Evolutionary conservation across 2,329 filamentous ascomycete genomes (phyloP).

Genomic region (Xenoacremonium recifei): DNA sequence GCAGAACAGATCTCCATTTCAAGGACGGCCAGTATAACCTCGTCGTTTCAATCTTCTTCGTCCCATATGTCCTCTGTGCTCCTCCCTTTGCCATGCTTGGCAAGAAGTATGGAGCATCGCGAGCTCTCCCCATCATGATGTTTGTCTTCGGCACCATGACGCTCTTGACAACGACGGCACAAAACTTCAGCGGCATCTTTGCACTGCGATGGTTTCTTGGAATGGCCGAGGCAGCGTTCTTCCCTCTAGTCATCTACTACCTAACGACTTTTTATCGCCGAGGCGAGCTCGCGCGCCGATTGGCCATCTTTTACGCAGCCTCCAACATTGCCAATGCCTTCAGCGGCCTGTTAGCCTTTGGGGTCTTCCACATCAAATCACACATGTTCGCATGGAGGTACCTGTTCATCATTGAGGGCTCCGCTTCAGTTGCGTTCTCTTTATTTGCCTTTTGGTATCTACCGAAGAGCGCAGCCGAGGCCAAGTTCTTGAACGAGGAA

Average conservation of each 20-base stretch:
- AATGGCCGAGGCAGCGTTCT: slow-evolving; percentile 55
- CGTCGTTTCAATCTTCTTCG: slow-evolving; percentile 70
- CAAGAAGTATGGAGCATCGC: slow-evolving; percentile 66
- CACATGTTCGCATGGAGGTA: slow-evolving; percentile 44
- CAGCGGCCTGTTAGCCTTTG: slow-evolving; percentile 45
- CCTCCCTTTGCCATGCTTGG: slow-evolving; percentile 59
- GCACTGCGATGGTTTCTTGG: slow-evolving; percentile 50
- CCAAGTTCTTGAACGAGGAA: slow-evolving; percentile 62
- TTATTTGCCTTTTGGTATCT: slow-evolving; percentile 68
- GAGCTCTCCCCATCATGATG: slow-evolving; percentile 69
- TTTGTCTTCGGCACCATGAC: slow-evolving; percentile 68
- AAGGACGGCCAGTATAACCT: slow-evolving; percentile 66
- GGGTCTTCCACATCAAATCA: slow-evolving; percentile 46
- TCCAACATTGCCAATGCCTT: slow-evolving; percentile 66
- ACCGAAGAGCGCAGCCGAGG: slow-evolving; percentile 61
- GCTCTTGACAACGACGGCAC: slow-evolving; percentile 51
- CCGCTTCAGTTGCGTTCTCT: slow-evolving; percentile 59
- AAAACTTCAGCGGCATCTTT: slow-evolving; percentile 49
- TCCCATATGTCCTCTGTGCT: slow-evolving; percentile 71
- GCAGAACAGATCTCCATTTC: slow-evolving; percentile 47
- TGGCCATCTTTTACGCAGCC: slow-evolving; percentile 71
- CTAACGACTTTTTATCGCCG: slow-evolving; percentile 49
- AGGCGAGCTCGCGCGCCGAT: slow-evolving; percentile 42
- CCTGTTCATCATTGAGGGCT: slow-evolving; percentile 54
- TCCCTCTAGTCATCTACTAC: slow-evolving; percentile 53